A percentile compares a stretch with the other conserved stretches of the same genome.
Conservation (phyloP, 306 rosid genomes). For the Rosa lucieae region DNA sequence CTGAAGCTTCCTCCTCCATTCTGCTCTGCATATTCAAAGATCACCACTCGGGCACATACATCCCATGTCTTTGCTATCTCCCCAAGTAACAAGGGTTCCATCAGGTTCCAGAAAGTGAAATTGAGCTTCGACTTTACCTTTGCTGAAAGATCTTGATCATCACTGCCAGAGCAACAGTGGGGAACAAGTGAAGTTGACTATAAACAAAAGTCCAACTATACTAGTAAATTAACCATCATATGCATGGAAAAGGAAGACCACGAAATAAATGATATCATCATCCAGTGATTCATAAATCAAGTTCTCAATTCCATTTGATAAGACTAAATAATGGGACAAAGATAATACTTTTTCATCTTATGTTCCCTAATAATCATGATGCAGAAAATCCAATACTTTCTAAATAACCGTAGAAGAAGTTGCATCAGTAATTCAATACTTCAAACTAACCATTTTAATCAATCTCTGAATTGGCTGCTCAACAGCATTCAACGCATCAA, state of each 20-base stretch:
- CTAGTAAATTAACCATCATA: neutral
- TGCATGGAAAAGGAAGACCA: neutral
- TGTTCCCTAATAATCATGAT: neutral
- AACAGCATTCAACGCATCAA: constrained; percentile 25
- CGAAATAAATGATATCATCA: neutral
- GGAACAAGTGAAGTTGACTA: neutral
- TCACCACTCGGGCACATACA: constrained; percentile 34
- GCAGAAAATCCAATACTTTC: neutral
- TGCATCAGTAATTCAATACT: neutral
- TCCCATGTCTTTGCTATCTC: constrained; percentile 50
- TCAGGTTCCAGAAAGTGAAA: constrained; percentile 49
- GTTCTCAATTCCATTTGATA: neutral
- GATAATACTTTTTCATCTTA: neutral
- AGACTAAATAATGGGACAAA: constrained; percentile 3
- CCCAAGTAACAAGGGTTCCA: constrained; percentile 35
- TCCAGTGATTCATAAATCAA: neutral
- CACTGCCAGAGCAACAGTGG: constrained; percentile 7
- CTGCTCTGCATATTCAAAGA: constrained; percentile 37
- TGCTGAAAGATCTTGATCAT: constrained; percentile 70
- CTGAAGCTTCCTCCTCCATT: constrained; percentile 57
- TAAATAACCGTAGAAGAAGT: neutral
- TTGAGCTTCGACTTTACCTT: constrained; percentile 70
- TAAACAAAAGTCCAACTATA: neutral
- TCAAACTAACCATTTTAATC: constrained; percentile 61
- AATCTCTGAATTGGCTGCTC: constrained; percentile 40